Conservation (phyloP, 129 eudicot genomes). For the Smallanthus sonchifolius region DNA sequence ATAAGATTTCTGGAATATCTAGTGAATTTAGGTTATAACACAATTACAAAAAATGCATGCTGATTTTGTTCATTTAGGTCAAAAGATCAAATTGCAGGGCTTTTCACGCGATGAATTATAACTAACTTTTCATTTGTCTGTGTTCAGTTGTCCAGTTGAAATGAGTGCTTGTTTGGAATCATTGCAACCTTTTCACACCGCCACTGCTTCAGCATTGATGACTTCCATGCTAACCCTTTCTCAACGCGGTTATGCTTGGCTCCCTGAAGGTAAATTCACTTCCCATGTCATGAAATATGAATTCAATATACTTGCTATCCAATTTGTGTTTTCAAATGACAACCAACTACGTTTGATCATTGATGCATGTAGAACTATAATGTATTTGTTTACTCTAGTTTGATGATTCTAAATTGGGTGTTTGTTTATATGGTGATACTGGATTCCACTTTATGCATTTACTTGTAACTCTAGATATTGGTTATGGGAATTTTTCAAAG, state of each 20-base stretch:
- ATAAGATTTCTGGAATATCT: background rate
- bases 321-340: background rate
- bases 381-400: background rate
- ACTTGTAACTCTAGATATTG: background rate
- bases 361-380: background rate
- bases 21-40: background rate
- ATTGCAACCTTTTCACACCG: constrained; percentile 82
- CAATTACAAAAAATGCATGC: background rate
- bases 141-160: constrained; percentile 65
- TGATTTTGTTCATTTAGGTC: background rate
- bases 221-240: constrained; percentile 88
- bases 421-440: background rate
- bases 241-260: constrained; percentile 66
- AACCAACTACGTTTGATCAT: background rate
- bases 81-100: background rate
- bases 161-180: constrained; percentile 79
- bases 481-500: background rate
- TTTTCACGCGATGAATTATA: background rate
- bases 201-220: constrained; percentile 96
- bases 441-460: background rate
- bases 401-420: background rate
- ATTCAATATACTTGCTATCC: background rate
- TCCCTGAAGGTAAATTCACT: constrained; percentile 59
- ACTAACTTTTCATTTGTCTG: background rate
- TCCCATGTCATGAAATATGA: background rate